Evolutionary conservation across 148 eudicot genomes (phyloP).

Genomic region (Rhododendron williamsianum): DNA sequence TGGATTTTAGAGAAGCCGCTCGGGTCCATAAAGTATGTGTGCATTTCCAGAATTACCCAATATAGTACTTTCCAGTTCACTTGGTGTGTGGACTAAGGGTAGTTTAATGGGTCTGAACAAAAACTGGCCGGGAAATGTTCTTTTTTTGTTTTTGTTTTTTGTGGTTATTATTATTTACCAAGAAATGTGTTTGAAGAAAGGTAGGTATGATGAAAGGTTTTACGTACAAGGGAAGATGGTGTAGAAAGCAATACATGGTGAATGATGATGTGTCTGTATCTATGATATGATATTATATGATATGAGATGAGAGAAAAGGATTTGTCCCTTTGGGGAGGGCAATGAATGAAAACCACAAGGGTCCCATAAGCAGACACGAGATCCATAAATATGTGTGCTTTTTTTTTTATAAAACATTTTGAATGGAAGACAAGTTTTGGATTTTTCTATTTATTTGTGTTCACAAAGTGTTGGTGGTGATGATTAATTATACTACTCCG

Average conservation of each 20-base stretch:
- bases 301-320: neutral
- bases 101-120: neutral
- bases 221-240: conserved; percentile 4
- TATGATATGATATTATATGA: too few species aligned
- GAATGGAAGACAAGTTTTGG: neutral
- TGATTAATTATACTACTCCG: neutral
- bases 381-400: neutral
- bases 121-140: neutral
- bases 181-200: neutral
- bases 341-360: neutral
- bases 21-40: neutral
- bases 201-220: neutral
- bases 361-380: neutral
- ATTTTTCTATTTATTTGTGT: neutral
- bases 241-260: neutral
- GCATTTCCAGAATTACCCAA: neutral
- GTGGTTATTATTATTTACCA: neutral
- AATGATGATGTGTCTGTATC: neutral
- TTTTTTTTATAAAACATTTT: neutral
- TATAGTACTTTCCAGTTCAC: neutral
- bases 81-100: neutral
- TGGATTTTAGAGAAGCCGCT: neutral
- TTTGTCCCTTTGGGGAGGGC: neutral
- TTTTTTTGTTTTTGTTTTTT: too few species aligned
- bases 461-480: neutral